These are phyloP conservation scores for Galeopsis tetrahit DNA, from an alignment of 257 asterid species.

Conservation along the genomic window DNA sequence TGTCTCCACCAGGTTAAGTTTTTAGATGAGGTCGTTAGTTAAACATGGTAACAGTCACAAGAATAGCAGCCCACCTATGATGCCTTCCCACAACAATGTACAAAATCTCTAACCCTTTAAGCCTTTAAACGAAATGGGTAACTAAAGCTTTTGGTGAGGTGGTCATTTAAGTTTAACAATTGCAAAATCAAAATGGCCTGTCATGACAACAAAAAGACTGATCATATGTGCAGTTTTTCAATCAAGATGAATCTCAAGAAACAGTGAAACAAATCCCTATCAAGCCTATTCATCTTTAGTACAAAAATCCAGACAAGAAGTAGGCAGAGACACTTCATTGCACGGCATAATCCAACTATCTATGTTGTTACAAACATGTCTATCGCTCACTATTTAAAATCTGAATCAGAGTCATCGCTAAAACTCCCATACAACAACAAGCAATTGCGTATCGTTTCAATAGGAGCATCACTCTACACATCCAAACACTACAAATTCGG, in stretches of 20 bases:
- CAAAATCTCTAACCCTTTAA: not conserved
- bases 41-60: not conserved
- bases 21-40: not conserved
- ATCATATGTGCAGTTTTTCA: constrained; percentile 4
- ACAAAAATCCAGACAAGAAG: not conserved
- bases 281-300: not conserved
- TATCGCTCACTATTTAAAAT: constrained; percentile 18
- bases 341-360: not conserved
- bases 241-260: constrained; percentile 16
- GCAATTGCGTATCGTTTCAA: not conserved
- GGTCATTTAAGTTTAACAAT: not conserved
- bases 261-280: not conserved
- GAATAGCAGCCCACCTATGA: too few species aligned
- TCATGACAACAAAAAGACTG: constrained; percentile 3
- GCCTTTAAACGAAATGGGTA: not conserved
- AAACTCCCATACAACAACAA: constrained; percentile 17
- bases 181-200: not conserved
- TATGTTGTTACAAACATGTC: not conserved
- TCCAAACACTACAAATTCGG: constrained; percentile 11
- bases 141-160: not conserved
- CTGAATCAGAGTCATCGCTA: constrained; percentile 12
- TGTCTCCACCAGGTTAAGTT: constrained; percentile 3
- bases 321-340: constrained; percentile 11
- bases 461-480: constrained; percentile 3
- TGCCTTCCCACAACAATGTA: too few species aligned